Conservation (phyloP, 768 basidiomycete genomes). For the Tylopilus balloui region DNA sequence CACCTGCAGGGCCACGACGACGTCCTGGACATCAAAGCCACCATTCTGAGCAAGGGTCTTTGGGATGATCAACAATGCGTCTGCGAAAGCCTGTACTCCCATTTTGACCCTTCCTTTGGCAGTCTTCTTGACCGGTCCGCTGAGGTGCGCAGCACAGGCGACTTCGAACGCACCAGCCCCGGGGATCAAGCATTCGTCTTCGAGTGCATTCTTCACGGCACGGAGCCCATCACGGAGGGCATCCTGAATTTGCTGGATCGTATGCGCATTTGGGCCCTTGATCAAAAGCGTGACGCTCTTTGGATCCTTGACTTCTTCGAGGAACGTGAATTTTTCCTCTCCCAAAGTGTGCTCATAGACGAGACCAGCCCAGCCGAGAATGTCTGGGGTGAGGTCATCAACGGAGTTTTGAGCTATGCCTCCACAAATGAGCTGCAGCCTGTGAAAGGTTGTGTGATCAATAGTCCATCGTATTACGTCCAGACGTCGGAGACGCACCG, state of each 20-base stretch:
- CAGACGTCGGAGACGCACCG: slow-evolving; percentile 45
- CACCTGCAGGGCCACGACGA: slow-evolving; percentile 87
- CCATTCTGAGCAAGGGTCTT: slow-evolving; percentile 96
- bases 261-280: slow-evolving; percentile 97
- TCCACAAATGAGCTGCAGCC: slow-evolving; percentile 90
- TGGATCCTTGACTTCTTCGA: slow-evolving; percentile 94
- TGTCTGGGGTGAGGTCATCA: slow-evolving; percentile 86
- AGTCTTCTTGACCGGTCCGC: slow-evolving; percentile 69
- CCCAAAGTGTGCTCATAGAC: slow-evolving; percentile 99
- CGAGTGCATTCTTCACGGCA: slow-evolving; percentile 93
- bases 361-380: slow-evolving; percentile 95
- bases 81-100: slow-evolving; percentile 96
- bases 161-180: slow-evolving; percentile 99
- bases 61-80: slow-evolving; percentile 89
- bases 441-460: slow-evolving; percentile 30
- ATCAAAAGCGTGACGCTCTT: slow-evolving; percentile 94
- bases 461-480: slow-evolving; percentile 31
- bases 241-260: slow-evolving; percentile 94
- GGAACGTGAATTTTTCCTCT: slow-evolving; percentile 97
- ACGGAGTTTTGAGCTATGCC: slow-evolving; percentile 97
- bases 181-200: slow-evolving; percentile 83
- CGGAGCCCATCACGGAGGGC: slow-evolving; percentile 96
- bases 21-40: slow-evolving; percentile 95
- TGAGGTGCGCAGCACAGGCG: slow-evolving; percentile 81
- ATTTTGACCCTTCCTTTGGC: slow-evolving; percentile 96